These are phyloP conservation scores for Tulasnella sp. DNA, from an alignment of 768 basidiomycete species.

Conservation along the genomic window DNA sequence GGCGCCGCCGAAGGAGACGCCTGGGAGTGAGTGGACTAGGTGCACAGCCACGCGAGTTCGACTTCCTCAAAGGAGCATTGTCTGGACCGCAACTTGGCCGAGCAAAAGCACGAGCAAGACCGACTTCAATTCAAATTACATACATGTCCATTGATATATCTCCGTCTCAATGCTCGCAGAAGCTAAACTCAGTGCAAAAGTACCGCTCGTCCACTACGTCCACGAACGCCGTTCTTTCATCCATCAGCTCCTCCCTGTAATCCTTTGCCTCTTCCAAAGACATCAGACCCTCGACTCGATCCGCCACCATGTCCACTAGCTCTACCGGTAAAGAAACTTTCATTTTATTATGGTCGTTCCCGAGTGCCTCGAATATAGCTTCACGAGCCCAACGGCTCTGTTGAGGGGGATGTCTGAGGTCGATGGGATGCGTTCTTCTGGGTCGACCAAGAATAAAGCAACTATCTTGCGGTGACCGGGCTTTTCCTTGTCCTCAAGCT, in stretches of 20 bases:
- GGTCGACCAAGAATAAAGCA: constrained; percentile 8
- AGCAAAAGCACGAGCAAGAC: too few species aligned
- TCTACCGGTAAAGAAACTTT: constrained; percentile 1
- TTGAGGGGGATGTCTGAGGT: constrained; percentile 22
- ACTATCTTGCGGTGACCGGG: constrained; percentile 27
- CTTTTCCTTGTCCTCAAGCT: constrained; percentile 2
- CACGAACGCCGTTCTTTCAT: constrained; percentile 18
- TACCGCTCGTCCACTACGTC: neutral
- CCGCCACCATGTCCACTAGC: constrained; percentile 16
- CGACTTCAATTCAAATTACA: too few species aligned
- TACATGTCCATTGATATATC: too few species aligned
- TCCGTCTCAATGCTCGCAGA: constrained; percentile 15
- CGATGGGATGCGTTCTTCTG: neutral
- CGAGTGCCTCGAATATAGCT: neutral
- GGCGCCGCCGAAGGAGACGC: too few species aligned
- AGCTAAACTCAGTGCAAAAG: constrained; percentile 11
- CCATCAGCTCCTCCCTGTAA: constrained; percentile 23
- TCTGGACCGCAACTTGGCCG: too few species aligned
- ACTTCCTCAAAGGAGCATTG: too few species aligned
- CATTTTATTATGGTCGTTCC: neutral
- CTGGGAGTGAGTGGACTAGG: too few species aligned
- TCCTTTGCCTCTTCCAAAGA: constrained; percentile 17
- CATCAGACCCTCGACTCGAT: neutral
- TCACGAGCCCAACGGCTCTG: neutral
- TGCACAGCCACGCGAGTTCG: too few species aligned